Base-by-base conservation (phyloP, 2,329 filamentous ascomycete species). In the Teratosphaeria zuluensis region DNA sequence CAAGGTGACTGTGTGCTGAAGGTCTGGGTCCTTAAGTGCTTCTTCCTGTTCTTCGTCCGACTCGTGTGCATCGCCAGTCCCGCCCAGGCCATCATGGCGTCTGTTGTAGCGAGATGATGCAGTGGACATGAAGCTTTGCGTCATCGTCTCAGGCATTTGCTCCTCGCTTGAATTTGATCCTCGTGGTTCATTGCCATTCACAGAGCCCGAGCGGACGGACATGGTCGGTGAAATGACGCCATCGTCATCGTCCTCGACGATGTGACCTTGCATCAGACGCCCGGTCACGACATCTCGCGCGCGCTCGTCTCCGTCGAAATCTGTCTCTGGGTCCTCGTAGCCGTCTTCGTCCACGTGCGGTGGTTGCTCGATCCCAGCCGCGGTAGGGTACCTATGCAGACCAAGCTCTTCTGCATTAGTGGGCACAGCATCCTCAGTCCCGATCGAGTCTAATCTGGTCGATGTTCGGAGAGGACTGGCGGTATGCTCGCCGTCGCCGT, bases 1-100 rank as follows among this genome's bases (percentile, higher is more conserved):
- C n/a, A 99, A 80, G 0, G 94, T 99, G 67, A 99, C 95, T 78
- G 92, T 96, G 70, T 92, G 91, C 76, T 99, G 94, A 24, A 92
- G 80, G 61, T 87, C 86, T 11, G 87, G 84, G 65, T 92, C 85
- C 67, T 87, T 84, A 56, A 92, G 84, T n/a, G 86, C 85, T 65
- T 95, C 90, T 68, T 99, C 94, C 73, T 97, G 94, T 62, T 96
- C 92, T 64, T 96, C 94, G 12, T 89, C 92, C 28, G 85, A 88
- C 42, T 82, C 87, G n/a, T 81, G 86, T 9, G 87, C 90, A 69
- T 97, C 92, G 42, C 86, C 88, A 1, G 90, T 90, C 54, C 92
- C 91, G 51, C 92, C 92, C 0, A 96, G 81, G 11, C 74, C 70
- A 30, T 68, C 68, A 31, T 69, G 69, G 8, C 84, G 82, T 52